phyloP scores from a whole-genome alignment of 176 grass and related monocot species.

The Oropetium thomaeum region DNA sequence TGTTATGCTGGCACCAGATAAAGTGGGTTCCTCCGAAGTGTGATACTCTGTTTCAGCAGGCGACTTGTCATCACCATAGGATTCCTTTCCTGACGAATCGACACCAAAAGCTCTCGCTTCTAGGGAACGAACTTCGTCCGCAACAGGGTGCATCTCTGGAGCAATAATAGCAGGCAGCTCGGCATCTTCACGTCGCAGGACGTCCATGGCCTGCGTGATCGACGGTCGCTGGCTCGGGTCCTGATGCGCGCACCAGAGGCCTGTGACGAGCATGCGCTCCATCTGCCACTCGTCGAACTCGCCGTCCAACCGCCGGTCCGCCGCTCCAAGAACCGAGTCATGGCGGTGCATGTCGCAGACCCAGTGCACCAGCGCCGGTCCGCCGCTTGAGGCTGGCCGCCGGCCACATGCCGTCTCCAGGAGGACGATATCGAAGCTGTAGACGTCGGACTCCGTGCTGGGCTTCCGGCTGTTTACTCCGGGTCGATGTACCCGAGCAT shows the following conservation, averaged over 20 bases:
- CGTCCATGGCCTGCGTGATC: conserved; percentile 15
- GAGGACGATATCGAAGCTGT: conserved; percentile 35
- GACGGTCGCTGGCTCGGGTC: conserved; percentile 27
- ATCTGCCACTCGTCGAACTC: conserved; percentile 14
- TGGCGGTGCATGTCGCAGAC: conserved; percentile 20
- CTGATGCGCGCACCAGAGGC: conserved; percentile 48
- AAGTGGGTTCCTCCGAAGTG: not conserved
- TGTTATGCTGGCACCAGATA: no score
- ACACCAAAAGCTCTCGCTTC: not conserved
- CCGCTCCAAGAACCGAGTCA: conserved; percentile 28
- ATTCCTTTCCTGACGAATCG: not conserved
- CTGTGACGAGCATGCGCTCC: conserved; percentile 23
- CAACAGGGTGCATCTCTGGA: not conserved
- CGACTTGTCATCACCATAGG: not conserved
- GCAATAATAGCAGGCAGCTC: not conserved
- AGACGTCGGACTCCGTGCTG: conserved; percentile 6
- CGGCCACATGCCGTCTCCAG: not conserved
- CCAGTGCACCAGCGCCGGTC: conserved; percentile 6
- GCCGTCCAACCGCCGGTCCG: conserved; percentile 30
- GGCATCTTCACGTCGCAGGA: not conserved
- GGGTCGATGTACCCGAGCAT: conserved; percentile 5
- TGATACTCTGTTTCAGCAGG: not conserved
- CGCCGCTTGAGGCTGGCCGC: not conserved
- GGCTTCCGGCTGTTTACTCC: not conserved
- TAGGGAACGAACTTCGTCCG: not conserved